Percentiles rank a stretch among this genome's conserved stretches.
These are phyloP conservation scores for Allium cepa DNA, from an alignment of 106 monocot species.

Conservation along the genomic window DNA sequence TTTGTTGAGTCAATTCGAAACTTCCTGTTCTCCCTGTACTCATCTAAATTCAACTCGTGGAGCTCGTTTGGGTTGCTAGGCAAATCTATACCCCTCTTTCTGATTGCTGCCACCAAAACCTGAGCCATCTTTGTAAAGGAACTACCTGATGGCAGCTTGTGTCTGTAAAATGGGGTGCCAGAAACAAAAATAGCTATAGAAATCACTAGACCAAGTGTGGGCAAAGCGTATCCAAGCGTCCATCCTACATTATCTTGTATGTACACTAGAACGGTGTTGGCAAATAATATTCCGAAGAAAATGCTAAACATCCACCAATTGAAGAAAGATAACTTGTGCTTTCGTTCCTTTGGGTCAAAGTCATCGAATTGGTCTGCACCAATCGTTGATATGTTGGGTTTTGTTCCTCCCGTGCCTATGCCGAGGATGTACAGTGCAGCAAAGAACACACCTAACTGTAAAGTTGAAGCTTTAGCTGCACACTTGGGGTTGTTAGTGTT, in stretches of 20 bases:
- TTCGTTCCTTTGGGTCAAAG: conserved; percentile 31
- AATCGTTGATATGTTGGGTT: conserved; percentile 58
- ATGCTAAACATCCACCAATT: conserved; percentile 74
- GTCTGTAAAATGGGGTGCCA: conserved; percentile 48
- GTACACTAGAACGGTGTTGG: conserved; percentile 46
- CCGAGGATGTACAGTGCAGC: conserved; percentile 42
- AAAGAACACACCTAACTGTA: conserved; percentile 39
- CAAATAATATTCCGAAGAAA: conserved; percentile 49
- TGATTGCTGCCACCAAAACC: conserved; percentile 28
- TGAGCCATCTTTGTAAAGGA: conserved; percentile 40
- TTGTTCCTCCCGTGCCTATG: conserved; percentile 42
- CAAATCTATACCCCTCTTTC: conserved; percentile 15
- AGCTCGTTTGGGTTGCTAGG: conserved; percentile 42
- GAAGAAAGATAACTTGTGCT: conserved; percentile 55
- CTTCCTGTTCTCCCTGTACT: conserved; percentile 13
- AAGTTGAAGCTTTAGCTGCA: conserved; percentile 9
- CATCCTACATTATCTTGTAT: conserved; percentile 52
- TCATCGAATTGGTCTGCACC: conserved; percentile 62
- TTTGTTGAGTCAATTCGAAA: conserved; percentile 24
- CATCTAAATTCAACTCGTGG: conserved; percentile 20
- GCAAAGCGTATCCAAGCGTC: conserved; percentile 40
- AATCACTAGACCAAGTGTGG: conserved; percentile 20
- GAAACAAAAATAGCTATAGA: conserved; percentile 30
- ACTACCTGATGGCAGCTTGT: conserved; percentile 36
- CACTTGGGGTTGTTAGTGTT: background rate